A percentile compares a stretch with the other conserved stretches of the same genome.
Conservation (phyloP, 176 grass and related monocot species). For the Oryza glumipatula region DNA sequence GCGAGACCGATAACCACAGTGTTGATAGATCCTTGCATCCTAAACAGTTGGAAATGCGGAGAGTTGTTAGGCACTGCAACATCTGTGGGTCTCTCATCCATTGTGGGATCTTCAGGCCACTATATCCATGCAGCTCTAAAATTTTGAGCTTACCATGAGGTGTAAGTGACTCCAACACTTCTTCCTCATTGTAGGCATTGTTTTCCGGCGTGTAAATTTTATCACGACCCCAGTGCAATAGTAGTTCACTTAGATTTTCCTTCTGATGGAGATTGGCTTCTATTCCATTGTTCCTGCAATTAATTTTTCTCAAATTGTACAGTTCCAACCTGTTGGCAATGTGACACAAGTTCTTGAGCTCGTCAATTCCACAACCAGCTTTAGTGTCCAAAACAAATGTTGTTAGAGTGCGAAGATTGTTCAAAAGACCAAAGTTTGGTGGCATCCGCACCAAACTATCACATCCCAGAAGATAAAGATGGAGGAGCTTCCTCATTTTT, state of each 20-base stretch:
- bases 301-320: constrained; percentile 11
- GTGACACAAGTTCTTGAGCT: constrained; percentile 10
- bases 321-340: constrained; percentile 17
- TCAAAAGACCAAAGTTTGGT: no score
- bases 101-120: not conserved
- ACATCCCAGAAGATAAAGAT: no score
- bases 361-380: not conserved
- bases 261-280: constrained; percentile 22
- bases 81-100: constrained; percentile 21
- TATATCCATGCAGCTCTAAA: not conserved
- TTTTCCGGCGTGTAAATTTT: fast-evolving
- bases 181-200: not conserved
- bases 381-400: not conserved
- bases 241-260: not conserved
- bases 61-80: not conserved
- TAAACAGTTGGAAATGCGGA: no score
- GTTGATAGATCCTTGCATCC: no score
- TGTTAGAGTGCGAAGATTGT: no score
- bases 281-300: not conserved
- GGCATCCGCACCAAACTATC: no score
- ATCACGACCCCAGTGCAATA: not conserved
- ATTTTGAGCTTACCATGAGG: not conserved
- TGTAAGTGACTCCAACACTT: not conserved
- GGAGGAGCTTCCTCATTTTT: no score
- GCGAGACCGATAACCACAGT: no score